Base-by-base conservation (phyloP, 2,329 filamentous ascomycete species). In the Geosmithia morbida region DNA sequence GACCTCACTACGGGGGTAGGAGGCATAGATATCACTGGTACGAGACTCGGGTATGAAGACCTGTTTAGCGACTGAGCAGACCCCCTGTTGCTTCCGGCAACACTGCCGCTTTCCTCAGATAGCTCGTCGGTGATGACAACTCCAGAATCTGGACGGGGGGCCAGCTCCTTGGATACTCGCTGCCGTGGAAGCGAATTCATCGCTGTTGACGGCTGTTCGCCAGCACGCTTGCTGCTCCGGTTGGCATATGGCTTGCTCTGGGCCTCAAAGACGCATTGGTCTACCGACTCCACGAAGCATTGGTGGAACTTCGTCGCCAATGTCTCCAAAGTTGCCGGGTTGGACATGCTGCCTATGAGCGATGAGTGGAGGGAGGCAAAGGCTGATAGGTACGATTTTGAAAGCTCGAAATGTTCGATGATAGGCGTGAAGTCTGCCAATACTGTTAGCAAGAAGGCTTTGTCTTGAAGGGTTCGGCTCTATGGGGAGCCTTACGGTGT, bases 371-470 rank as follows among this genome's bases (percentile, higher is more conserved):
- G 56, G 8, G 53, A 51, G 3, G 61, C 53, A 41, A 67, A 63
- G 1, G 61, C 59, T 13, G 53, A 47, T 11, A 65, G 54, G 45
- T 65, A 67, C 7, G 58, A 55, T 0, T 53, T 49, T 1, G 61
- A 61, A 7, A 67, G 51, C 48, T 67, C 65, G 20, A 67, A 67
- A 43, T 67, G 65, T 48, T 67, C 65, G 16, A 67, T 66, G 0
- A 67, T 64, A 1, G 65, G 65, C 0, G 59, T 64, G 44, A 61
- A 67, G 22, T 65, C 64, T 66, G n/a, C 2, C 1, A 1, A n/a
- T 1, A 8, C 8, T 7, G 44, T 58, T 39, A 54, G 41, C 17
- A 17, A 33, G 6, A 7, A 3, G 7, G 16, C n/a, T 33, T n/a
- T 11, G 11, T 37, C n/a, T 33, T 13, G 26, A 17, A 30, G 22